Percentiles rank a stretch among this genome's conserved stretches.
Evolutionary conservation across 495 filamentous ascomycete species (phyloP).

Genomic region (Barbatosphaeria neglecta): DNA sequence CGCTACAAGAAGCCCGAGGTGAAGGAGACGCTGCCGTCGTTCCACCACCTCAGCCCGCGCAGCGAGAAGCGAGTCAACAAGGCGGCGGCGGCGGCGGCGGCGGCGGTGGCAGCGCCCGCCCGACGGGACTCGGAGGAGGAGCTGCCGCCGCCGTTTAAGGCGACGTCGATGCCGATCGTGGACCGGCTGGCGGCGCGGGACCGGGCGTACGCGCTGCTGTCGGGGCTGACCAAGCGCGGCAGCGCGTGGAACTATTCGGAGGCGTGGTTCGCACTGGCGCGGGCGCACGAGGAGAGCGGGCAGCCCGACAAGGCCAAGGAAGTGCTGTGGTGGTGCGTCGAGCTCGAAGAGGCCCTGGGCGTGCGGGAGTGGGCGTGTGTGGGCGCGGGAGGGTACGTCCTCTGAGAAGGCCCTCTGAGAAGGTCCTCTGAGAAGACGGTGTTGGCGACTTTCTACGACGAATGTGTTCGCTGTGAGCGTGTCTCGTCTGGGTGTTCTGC

Average conservation of each 20-base stretch:
- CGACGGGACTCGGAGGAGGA: constrained; percentile 11
- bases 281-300: constrained; percentile 72
- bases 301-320: constrained; percentile 74
- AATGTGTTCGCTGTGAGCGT: too few species aligned
- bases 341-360: constrained; percentile 55
- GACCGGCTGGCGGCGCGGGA: constrained; percentile 77
- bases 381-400: constrained; percentile 44
- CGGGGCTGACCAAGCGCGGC: constrained; percentile 71
- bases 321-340: constrained; percentile 66
- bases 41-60: constrained; percentile 3
- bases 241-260: constrained; percentile 86
- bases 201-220: constrained; percentile 72
- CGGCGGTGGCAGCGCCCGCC: too few species aligned
- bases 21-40: constrained; percentile 2
- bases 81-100: too few species aligned
- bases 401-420: too few species aligned
- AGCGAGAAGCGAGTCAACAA: constrained; percentile 10
- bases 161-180: constrained; percentile 47
- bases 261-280: constrained; percentile 81
- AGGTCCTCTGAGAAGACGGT: too few species aligned
- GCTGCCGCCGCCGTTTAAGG: constrained; percentile 32
- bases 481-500: too few species aligned
- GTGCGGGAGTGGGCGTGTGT: constrained; percentile 49
- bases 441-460: too few species aligned
- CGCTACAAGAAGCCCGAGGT: not conserved